Evolutionary conservation across 306 rosid genomes (phyloP).

Genomic region (Medicago lupulina): DNA sequence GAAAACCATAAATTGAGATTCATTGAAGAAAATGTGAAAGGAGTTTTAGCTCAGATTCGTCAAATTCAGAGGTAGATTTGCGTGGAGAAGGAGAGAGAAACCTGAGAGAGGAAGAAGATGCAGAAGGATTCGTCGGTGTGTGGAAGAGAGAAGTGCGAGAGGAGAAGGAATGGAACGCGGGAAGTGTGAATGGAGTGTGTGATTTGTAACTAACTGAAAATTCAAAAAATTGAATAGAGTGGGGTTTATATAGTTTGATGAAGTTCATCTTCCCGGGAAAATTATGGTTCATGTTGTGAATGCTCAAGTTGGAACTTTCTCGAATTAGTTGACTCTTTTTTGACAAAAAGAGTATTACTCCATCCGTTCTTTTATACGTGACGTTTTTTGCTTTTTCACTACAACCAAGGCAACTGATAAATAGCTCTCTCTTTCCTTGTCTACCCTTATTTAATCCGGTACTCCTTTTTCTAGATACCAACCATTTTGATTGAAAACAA

Average conservation of each 20-base stretch:
- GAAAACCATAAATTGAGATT: not conserved
- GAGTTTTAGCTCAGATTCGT: not conserved
- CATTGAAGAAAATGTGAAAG: not conserved
- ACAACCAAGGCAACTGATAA: too few species aligned
- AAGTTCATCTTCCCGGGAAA: conserved; percentile 37
- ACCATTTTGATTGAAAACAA: too few species aligned
- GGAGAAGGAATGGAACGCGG: conserved; percentile 26
- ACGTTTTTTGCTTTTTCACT: too few species aligned
- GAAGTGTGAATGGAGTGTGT: conserved; percentile 20
- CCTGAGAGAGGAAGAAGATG: conserved; percentile 28
- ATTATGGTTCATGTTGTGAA: not conserved
- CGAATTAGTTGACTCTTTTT: too few species aligned
- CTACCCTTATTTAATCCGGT: too few species aligned
- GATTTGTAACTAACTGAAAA: not conserved
- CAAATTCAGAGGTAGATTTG: conserved; percentile 7
- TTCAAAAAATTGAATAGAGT: conserved; percentile 27
- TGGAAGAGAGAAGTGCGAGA: not conserved
- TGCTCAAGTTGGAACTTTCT: not conserved
- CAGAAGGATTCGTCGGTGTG: conserved; percentile 9
- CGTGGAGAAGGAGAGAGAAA: conserved; percentile 9
- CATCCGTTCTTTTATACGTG: too few species aligned
- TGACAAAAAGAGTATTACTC: too few species aligned
- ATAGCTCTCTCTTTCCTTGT: too few species aligned
- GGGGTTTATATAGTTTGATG: conserved; percentile 32
- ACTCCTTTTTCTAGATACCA: too few species aligned